These are phyloP conservation scores for Hirsutella thompsonii DNA, from an alignment of 2,329 filamentous ascomycete species.

Conservation along the genomic window DNA sequence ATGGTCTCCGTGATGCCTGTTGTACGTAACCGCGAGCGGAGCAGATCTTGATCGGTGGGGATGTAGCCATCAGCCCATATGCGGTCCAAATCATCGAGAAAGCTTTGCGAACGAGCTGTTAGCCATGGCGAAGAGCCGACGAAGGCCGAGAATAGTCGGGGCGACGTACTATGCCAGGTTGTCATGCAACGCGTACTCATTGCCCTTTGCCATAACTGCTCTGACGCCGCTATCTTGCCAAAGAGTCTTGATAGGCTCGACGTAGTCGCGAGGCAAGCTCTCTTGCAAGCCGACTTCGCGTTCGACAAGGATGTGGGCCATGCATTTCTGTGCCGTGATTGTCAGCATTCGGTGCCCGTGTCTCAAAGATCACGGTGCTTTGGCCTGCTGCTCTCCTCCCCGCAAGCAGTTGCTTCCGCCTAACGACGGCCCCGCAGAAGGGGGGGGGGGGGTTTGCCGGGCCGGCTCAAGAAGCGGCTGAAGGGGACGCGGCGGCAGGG, in stretches of 20 bases:
- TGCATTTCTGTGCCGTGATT: slow-evolving; percentile 48
- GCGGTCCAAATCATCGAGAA: slow-evolving; percentile 89
- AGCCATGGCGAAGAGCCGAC: not conserved
- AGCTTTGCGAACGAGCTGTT: slow-evolving; percentile 47
- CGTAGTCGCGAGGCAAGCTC: slow-evolving; percentile 62
- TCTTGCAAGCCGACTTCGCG: slow-evolving; percentile 76
- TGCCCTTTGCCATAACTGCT: slow-evolving; percentile 79
- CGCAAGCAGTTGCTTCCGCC: no score
- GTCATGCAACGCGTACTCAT: slow-evolving; percentile 93
- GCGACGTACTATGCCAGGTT: slow-evolving; percentile 76
- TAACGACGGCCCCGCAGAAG: no score
- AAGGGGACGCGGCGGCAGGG: no score
- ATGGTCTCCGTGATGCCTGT: slow-evolving; percentile 95
- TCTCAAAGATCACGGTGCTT: slow-evolving; percentile 6
- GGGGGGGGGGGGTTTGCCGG: no score
- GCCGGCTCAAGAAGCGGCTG: no score
- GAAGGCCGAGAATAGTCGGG: not conserved
- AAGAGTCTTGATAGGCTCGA: slow-evolving; percentile 68
- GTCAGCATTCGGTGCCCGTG: slow-evolving; percentile 22
- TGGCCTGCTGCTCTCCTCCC: no score
- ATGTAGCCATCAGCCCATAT: slow-evolving; percentile 88
- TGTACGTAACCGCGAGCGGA: slow-evolving; percentile 92
- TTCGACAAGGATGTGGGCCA: slow-evolving; percentile 64
- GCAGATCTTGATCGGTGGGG: slow-evolving; percentile 88
- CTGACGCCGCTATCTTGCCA: slow-evolving; percentile 80